Percentiles rank a stretch among this genome's conserved stretches.
These are phyloP conservation scores for Ophiostoma angusticollis DNA, from an alignment of 2,329 filamentous ascomycete species.

Conservation along the genomic window DNA sequence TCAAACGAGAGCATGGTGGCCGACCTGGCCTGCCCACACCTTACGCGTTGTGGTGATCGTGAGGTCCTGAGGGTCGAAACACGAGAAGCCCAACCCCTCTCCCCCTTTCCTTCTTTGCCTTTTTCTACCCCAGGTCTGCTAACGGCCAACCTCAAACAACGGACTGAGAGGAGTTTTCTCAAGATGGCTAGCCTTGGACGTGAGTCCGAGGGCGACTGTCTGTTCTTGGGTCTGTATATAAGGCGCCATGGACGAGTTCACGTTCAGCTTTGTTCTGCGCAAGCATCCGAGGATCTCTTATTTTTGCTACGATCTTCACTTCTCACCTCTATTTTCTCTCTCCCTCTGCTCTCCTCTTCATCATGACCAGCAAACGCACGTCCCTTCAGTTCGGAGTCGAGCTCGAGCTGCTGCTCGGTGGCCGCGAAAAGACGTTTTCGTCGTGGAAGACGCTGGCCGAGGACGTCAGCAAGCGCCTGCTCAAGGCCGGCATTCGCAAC, in stretches of 20 bases:
- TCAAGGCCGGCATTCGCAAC: constrained; percentile 21
- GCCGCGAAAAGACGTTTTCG: constrained; percentile 20
- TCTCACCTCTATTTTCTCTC: not conserved
- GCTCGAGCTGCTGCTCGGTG: constrained; percentile 25
- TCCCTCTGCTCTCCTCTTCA: not conserved
- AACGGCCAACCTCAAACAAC: constrained; percentile 8
- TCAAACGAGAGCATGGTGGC: too few species aligned
- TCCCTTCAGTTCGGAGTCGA: constrained; percentile 24
- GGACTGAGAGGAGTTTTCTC: constrained; percentile 5
- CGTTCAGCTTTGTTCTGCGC: too few species aligned
- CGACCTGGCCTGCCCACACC: too few species aligned
- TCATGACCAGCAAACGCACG: not conserved
- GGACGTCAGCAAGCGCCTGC: constrained; percentile 22
- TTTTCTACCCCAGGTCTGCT: not conserved
- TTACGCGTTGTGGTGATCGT: too few species aligned
- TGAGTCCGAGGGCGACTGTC: not conserved
- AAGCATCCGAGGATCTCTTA: not conserved
- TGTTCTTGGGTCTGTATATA: not conserved
- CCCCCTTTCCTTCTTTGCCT: not conserved
- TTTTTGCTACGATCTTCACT: not conserved
- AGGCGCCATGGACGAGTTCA: not conserved
- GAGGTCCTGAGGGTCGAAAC: too few species aligned
- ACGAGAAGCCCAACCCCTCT: too few species aligned
- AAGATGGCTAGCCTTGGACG: constrained; percentile 5
- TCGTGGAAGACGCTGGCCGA: constrained; percentile 23